Evolutionary conservation across 2,329 filamentous ascomycete genomes (phyloP), one percentile per base, ranked within the genome.

Genomic region (Endocalyx cinctus): DNA sequence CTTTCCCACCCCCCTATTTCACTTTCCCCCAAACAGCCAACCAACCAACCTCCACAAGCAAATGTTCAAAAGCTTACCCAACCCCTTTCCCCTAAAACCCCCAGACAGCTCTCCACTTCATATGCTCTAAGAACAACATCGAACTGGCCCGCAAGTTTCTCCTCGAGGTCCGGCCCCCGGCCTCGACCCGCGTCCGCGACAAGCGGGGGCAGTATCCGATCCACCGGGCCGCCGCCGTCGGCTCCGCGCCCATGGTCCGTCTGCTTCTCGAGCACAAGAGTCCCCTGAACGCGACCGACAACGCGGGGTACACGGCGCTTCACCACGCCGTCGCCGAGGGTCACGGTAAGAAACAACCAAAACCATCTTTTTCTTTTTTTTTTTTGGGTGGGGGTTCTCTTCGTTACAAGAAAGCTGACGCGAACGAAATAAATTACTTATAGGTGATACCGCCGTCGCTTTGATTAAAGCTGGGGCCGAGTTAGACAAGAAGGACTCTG

Each of bases 201-300:
- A 84, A 78, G 52, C 77, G 88, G 18, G 86, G 87, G n/a, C 90
- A 96, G 56, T 79, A 96, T 37, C 76, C 94, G 6, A 73, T 98
- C 17, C 94, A 98, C 60, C 79, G 92, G 13, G 92, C 92, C 4
- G 90, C 92, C 0, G 90, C 92, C 3, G 78, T 88, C 4, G 94
- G 94, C 6, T 90, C 84, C 4, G 76, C 84, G n/a, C 88, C 90
- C 5, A 87, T 98, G 66, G 71, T 94, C 29, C 84, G 80, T 48
- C 64, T 94, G 23, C 66, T 98, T 11, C 65, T 96, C 12, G 77
- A 85, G 50, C 76, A 85, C 47, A 72, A 70, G 45, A 94, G 87
- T 45, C 89, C 90, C 0, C 55, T 97, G 16, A 87, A 95, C 59
- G 81, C 87, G 3, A 81, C 83, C 3, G 92, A 98, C 63, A 67